Conservation (phyloP, 163 green algal genomes). For the Chlorella variabilis region DNA sequence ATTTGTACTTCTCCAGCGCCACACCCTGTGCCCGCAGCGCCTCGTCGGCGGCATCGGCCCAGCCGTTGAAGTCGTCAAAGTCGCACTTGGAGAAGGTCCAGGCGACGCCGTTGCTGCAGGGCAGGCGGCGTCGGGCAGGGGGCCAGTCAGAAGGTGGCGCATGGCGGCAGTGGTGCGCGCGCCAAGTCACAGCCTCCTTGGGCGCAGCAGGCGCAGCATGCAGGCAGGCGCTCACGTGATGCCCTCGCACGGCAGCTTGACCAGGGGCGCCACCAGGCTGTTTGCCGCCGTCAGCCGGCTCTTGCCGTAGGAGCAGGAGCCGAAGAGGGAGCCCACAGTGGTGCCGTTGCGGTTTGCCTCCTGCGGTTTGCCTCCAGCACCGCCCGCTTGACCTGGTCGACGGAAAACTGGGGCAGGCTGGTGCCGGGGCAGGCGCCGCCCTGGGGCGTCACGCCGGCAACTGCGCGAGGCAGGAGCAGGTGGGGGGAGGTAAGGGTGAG, state of each 20-base stretch:
- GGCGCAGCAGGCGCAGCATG: no score
- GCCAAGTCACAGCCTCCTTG: no score
- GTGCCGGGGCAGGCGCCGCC: constrained; percentile 17
- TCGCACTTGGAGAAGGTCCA: constrained; percentile 10
- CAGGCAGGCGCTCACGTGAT: no score
- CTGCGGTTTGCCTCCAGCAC: not conserved
- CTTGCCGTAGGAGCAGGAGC: not conserved
- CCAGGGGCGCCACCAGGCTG: not conserved
- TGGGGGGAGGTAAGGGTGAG: no score
- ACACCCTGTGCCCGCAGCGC: not conserved
- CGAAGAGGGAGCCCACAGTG: constrained; percentile 14
- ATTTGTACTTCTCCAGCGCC: not conserved
- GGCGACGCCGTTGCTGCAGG: constrained; percentile 9
- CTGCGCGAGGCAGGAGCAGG: not conserved
- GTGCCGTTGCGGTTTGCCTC: not conserved
- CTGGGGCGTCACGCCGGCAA: not conserved
- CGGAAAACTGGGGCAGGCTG: not conserved
- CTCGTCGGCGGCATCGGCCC: constrained; percentile 2
- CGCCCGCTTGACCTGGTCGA: not conserved
- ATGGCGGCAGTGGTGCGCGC: no score
- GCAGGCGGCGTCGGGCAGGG: no score
- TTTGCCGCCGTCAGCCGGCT: not conserved
- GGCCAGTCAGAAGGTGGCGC: no score
- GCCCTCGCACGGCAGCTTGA: constrained; percentile 12
- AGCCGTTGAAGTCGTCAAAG: constrained; percentile 17